These are phyloP conservation scores for Collybiopsis luxurians DNA, from an alignment of 768 basidiomycete genomes.

Conservation along the genomic window DNA sequence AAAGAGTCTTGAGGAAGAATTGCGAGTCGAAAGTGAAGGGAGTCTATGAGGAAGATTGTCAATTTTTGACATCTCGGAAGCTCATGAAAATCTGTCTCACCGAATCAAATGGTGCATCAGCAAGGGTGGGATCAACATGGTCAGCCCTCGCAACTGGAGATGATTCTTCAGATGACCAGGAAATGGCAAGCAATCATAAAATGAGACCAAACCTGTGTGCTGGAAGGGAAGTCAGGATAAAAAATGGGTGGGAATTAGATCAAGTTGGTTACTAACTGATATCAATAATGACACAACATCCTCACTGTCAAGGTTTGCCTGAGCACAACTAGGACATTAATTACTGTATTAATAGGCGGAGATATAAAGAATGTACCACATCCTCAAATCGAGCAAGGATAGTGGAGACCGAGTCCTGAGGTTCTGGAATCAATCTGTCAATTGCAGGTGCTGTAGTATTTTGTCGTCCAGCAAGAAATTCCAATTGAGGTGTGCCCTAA, in stretches of 20 bases:
- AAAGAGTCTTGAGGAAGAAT: too few species aligned
- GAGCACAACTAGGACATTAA: background rate
- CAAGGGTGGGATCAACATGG: conserved; percentile 18
- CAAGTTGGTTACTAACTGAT: conserved; percentile 17
- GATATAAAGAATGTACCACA: conserved; percentile 10
- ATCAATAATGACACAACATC: conserved; percentile 34
- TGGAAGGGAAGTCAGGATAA: background rate
- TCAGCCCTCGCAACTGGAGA: conserved; percentile 21
- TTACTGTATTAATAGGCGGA: background rate
- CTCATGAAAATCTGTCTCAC: conserved; percentile 7
- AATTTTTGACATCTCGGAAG: too few species aligned
- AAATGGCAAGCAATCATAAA: background rate
- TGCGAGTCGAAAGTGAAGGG: too few species aligned
- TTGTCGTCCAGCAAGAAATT: conserved; percentile 35
- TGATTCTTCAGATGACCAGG: background rate
- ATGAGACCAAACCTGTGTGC: conserved; percentile 1
- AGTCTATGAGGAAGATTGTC: too few species aligned
- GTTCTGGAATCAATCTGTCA: conserved; percentile 32
- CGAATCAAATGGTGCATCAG: conserved; percentile 10
- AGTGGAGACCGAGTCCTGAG: conserved; percentile 22
- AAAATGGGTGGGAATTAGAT: too few species aligned
- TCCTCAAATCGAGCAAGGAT: conserved; percentile 30
- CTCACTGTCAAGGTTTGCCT: conserved; percentile 24
- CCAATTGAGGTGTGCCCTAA: conserved; percentile 29
- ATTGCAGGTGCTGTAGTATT: conserved; percentile 23